A percentile compares a stretch with the other conserved stretches of the same genome.
phyloP scores from a whole-genome alignment of 441 rosid species.

The Pelargonium fulgidum region DNA sequence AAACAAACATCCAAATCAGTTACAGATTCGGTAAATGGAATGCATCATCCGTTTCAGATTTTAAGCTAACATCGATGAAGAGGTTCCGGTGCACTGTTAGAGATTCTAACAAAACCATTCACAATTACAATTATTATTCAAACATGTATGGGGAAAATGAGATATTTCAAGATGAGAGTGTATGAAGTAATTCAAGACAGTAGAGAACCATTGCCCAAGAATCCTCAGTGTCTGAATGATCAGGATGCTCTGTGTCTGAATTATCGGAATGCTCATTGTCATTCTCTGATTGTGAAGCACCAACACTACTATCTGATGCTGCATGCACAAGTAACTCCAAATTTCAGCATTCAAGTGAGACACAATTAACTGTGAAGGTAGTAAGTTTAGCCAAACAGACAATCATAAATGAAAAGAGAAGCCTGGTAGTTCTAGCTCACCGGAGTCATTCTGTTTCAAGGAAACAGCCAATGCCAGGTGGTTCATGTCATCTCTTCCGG shows the following conservation, averaged over 20 bases:
- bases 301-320: not conserved
- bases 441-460: not conserved
- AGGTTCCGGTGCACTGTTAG: not conserved
- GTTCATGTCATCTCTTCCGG: not conserved
- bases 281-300: constrained; percentile 1
- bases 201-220: not conserved
- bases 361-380: not conserved
- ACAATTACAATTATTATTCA: not conserved
- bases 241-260: not conserved
- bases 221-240: not conserved
- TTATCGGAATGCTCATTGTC: not conserved
- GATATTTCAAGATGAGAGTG: not conserved
- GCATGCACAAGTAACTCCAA: not conserved
- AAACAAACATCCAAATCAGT: no score
- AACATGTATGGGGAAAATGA: not conserved
- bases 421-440: not conserved
- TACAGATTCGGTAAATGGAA: no score
- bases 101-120: not conserved
- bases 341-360: constrained; percentile 3
- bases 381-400: not conserved
- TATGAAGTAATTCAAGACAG: not conserved
- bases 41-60: not conserved
- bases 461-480: not conserved
- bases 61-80: not conserved
- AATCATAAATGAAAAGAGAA: not conserved